Base-by-base conservation (phyloP, 2,329 filamentous ascomycete species). In the Aspergillus amoenus region DNA sequence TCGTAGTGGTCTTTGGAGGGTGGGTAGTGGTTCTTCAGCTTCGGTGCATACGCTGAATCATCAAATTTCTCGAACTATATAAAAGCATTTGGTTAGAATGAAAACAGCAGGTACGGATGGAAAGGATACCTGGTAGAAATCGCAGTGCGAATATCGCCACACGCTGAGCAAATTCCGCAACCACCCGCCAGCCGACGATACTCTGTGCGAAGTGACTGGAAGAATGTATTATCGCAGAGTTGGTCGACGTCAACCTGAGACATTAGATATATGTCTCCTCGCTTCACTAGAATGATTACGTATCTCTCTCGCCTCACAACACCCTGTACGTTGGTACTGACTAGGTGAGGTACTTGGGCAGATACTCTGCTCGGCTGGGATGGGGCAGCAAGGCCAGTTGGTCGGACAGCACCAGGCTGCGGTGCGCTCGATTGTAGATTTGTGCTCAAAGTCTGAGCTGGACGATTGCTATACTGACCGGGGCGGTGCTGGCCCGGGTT, bases 131-230 rank as follows among this genome's bases (percentile, higher is more conserved):
- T 50, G 47, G 22, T 50, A 50, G 21, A 50, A 50, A 17, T 50
- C 37, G 13, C 47, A 50, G 21, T 50, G 47, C 6, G 47, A 50
- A n/a, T 50, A 50, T 41, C 47, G 18, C 47, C 47, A 50, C 7
- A 50, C 47, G 21, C 47, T 50, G 11, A 50, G 7, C 6, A n/a
- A 1, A 7, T 50, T 50, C 13, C 47, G 15, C 47, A 17, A 27
- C 15, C 47, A 17, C 3, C 47, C 47, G 9, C 47, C 4, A 50
- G 47, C 5, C 47, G 22, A 13, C n/a, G 41, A 27, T 50, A 50
- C 9, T 50, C 47, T 7, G 3, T 41, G 9, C 47, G 47, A 1
- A 50, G 47, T 0, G 13, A 9, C 21, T 50, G 47, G 37, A 50
- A 50, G 34, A 50, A 50, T 7, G 18, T 3, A 9, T 50, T 41